Evolutionary conservation across 2,329 filamentous ascomycete genomes (phyloP).

Genomic region (Fusarium domesticum): DNA sequence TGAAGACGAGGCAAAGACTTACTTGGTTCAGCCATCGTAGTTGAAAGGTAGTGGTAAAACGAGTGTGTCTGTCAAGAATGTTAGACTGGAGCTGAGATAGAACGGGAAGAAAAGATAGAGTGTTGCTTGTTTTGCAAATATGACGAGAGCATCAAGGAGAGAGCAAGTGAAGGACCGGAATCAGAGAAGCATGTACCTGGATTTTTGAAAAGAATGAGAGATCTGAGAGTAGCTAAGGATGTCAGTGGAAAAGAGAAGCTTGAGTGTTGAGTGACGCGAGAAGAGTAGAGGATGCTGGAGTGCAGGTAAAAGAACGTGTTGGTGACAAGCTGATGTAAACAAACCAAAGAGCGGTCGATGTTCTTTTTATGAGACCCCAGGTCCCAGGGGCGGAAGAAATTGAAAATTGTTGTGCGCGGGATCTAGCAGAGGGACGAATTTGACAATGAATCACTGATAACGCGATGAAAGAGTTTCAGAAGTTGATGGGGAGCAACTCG

Average conservation of each 20-base stretch:
- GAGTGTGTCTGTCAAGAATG: constrained; percentile 12
- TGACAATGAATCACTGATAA: not conserved
- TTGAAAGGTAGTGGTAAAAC: constrained; percentile 11
- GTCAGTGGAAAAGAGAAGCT: not conserved
- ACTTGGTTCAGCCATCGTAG: constrained; percentile 16
- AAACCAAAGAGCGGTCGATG: constrained; percentile 1
- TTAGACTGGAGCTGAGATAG: constrained; percentile 6
- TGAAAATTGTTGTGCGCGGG: too few relatives aligned
- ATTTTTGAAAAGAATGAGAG: constrained; percentile 10
- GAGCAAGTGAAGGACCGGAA: not conserved
- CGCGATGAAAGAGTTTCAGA: not conserved
- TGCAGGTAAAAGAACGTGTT: not conserved
- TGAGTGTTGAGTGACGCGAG: not conserved
- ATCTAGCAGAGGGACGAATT: not conserved
- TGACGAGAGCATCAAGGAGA: not conserved
- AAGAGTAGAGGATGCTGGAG: not conserved
- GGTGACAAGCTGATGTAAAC: not conserved
- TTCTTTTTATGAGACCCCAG: not conserved
- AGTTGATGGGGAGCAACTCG: too few relatives aligned
- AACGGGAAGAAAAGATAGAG: not conserved
- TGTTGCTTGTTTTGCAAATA: not conserved
- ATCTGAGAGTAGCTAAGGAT: constrained; percentile 4
- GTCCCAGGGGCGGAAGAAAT: too few relatives aligned
- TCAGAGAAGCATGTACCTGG: constrained; percentile 8
- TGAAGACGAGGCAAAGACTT: constrained; percentile 2